phyloP scores from a whole-genome alignment of 2,329 filamentous ascomycete genomes.

The Phyllosticta paracitricarpa region DNA sequence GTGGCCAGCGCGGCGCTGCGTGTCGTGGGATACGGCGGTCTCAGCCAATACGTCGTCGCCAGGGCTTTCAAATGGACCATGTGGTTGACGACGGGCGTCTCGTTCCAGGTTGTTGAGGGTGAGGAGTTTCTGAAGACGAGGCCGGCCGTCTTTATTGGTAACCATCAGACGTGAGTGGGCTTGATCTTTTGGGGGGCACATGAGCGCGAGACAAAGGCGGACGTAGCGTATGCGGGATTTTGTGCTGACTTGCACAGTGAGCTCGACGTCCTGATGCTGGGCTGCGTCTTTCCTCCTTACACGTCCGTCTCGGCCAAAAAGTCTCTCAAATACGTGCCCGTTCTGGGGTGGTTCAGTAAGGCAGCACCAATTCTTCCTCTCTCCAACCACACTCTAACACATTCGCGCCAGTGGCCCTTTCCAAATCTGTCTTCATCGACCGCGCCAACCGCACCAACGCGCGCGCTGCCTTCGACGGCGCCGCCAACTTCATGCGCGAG shows the following conservation, averaged over 20 bases:
- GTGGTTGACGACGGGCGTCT: constrained; percentile 63
- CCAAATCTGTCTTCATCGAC: constrained; percentile 90
- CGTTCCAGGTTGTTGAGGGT: constrained; percentile 60
- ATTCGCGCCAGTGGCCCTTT: constrained; percentile 47
- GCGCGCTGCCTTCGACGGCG: constrained; percentile 73
- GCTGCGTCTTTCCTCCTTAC: constrained; percentile 78
- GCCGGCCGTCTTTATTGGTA: constrained; percentile 84
- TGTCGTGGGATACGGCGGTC: constrained; percentile 58
- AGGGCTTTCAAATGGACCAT: constrained; percentile 74
- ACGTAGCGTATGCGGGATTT: not conserved
- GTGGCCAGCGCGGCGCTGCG: constrained; percentile 62
- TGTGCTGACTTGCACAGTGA: constrained; percentile 40
- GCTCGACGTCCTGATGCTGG: constrained; percentile 87
- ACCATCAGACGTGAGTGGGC: constrained; percentile 65
- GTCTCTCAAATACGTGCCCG: constrained; percentile 65
- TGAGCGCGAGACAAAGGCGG: too few relatives aligned
- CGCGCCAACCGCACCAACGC: constrained; percentile 75
- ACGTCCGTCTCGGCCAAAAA: constrained; percentile 91
- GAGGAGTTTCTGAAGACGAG: constrained; percentile 31
- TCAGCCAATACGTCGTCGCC: constrained; percentile 77
- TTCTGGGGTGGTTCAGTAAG: constrained; percentile 85
- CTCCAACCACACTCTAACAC: not conserved
- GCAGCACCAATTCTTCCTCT: constrained; percentile 3
- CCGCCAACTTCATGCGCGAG: constrained; percentile 66
- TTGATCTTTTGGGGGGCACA: not conserved